Base-by-base conservation (phyloP, 495 filamentous ascomycete genomes). In the Penicillium coprophilum region DNA sequence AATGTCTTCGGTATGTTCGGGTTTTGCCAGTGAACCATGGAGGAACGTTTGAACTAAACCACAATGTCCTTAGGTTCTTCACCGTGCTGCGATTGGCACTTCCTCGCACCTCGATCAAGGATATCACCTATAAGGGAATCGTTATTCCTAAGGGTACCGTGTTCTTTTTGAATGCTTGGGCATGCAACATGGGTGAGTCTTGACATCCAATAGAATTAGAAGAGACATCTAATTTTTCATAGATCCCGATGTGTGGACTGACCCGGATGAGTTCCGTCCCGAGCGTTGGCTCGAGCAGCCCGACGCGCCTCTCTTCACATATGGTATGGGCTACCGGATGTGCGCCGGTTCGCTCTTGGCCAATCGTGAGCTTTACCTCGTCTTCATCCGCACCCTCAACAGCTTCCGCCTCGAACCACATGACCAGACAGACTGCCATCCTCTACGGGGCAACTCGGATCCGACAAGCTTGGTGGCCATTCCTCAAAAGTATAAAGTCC, bases 101-200 rank as follows among this genome's bases (percentile, higher is more conserved):
- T 0, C 85, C 85, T 12, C 75, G 84, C 24, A 82, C 75, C 2
- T 82, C 82, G 0, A 80, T 85, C 56, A 80, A 77, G 50, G 84
- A 87, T 46, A 75, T 87, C 11, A 75, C 73, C 1, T 87, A 85
- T 56, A 59, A 85, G 12, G 82, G 77, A 5, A 68, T 73, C 31
- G 46, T 74, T 12, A 85, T 87, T 17, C 85, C 84, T 0, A 77
- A 79, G 31, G 80, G 81, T 19, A 85, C 80, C 6, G 81, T 84
- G 0, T 77, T 85, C 40, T 86, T 85, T 64, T 67, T 88, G 55
- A 87, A 88, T 63, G 79, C 82, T 0, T 87, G 83, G 84, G 82
- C 82, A 9, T 86, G 84, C 55, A 87, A 86, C 47, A 83, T 79
- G 72, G 83, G 81, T 78, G 64, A 61, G 67, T 67, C 15, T 30